Evolutionary conservation across 2,329 filamentous ascomycete genomes (phyloP), one percentile per base, ranked within the genome.

Genomic region (Fusarium robinianum): DNA sequence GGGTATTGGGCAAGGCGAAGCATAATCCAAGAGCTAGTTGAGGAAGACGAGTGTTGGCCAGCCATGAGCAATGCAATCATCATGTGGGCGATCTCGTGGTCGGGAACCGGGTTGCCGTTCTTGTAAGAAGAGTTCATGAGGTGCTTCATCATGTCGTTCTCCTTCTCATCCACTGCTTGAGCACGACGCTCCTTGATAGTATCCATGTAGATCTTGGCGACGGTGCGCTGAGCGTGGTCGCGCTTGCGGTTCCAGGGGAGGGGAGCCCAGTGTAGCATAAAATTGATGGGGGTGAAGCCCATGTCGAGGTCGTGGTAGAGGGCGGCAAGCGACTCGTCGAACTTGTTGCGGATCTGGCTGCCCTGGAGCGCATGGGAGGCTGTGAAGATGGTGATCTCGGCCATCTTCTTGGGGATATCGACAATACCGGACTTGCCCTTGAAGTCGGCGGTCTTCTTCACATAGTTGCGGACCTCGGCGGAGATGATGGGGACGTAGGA

Each of bases 11-110:
- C 89, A 24, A 95, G 81, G 55, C 85, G 86, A 26, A 95, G 78
- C 67, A 94, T 78, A 61, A 95, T 90, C 88, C 90, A 95, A 25
- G 88, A 81, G 61, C 83, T 85, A 25, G 88, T 91, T 14, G 88
- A 90, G 4, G 89, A 89, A 3, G 88, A 92, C 3, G 87, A 92
- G 73, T 95, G 90, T 67, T 95, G 90, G 42, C 90, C 90, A 46
- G 88, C 90, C 89, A 95, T 95, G 51, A 95, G 81, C 15, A 95
- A 79, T 5, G 89, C 89, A 68, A 95, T 95, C 88, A 95, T 92
- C 81, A 95, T 92, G 71, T 94, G 87, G 15, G 90, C 89, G 46
- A 95, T 80, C 68, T 95, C 89, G 61, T 86, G 78, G 63, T 95
- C 90, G 11, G 90, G 86, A n/a, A 95, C 78, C 5, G 76, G 76